phyloP scores from a whole-genome alignment of 2,329 filamentous ascomycete species.

The Trichoderma cornu-damae region DNA sequence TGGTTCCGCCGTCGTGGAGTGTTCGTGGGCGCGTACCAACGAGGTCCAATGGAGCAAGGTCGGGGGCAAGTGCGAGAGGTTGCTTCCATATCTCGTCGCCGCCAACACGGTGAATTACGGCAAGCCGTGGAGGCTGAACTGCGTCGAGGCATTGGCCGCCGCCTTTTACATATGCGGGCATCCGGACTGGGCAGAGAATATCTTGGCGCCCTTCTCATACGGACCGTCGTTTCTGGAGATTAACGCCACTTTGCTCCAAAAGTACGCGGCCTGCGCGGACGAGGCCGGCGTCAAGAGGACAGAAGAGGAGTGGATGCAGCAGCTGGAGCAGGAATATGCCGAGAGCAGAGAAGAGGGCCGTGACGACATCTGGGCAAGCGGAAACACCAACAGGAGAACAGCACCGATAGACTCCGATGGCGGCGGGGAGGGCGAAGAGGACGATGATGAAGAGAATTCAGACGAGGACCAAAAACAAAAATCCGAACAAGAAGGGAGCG shows the following conservation, averaged over 20 bases:
- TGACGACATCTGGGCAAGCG: constrained; percentile 82
- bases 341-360: constrained; percentile 67
- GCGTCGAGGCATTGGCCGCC: constrained; percentile 88
- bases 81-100: constrained; percentile 91
- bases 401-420: constrained; percentile 49
- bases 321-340: constrained; percentile 83
- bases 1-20: constrained; percentile 94
- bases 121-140: constrained; percentile 90
- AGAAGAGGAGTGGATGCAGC: constrained; percentile 81
- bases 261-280: constrained; percentile 77
- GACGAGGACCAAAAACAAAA: constrained; percentile 42
- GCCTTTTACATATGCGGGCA: constrained; percentile 92
- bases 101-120: constrained; percentile 98
- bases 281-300: constrained; percentile 78
- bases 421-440: constrained; percentile 47
- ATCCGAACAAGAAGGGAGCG: constrained; percentile 41
- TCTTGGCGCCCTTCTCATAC: constrained; percentile 81
- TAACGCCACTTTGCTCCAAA: constrained; percentile 73
- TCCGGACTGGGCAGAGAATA: constrained; percentile 79
- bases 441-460: constrained; percentile 43
- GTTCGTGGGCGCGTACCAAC: constrained; percentile 87
- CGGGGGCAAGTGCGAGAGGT: constrained; percentile 84
- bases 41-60: constrained; percentile 91
- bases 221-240: constrained; percentile 86
- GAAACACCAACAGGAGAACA: constrained; percentile 72